Base-by-base conservation (phyloP, 352 stramenopile genomes). In the Hyphochytrium catenoides region DNA sequence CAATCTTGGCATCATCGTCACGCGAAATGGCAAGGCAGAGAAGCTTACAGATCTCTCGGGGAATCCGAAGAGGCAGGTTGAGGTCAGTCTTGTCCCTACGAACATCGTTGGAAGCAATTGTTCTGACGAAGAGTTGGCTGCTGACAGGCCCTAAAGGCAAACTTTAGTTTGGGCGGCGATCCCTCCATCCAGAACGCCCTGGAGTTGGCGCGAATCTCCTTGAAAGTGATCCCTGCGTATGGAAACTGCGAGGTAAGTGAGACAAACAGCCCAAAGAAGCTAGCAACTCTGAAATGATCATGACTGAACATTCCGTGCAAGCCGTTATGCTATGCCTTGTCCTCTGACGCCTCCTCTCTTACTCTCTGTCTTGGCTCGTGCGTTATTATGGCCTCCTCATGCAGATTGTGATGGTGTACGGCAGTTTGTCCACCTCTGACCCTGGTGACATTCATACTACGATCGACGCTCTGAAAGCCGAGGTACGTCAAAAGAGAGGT, bases 401-500 rank as follows among this genome's bases (percentile, higher is more conserved):
- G 12, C 68, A 88, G 59, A 63, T 97, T 32, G 52, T 98, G 4
- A 71, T 96, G 16, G 41, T 98, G 19, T 92, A 88, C 39, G 81
- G 75, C 23, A 91, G 78, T 43, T 57, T 98, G 6, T 78, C 82
- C 22, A 95, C 86, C 1, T 91, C 79, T 28, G 90, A 98, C 56
- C 87, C 88, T 3, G 83, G 85, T 24, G 74, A 97, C 54, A 89
- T 97, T 31, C 78, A 95, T 54, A 56, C 76, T 35, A 89, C 74
- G 12, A 65, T 98, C 12, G 65, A 82, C 4, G 56, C 68, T 33
- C 58, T 96, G 15, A 72, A 89, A 50, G 47, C 63, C 16, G 69
- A 87, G 27, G n/a, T n/a, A n/a, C n/a, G n/a, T n/a, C n/a, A n/a
- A n/a, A n/a, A n/a, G n/a, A n/a, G n/a, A n/a, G n/a, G n/a, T n/a